Conservation (phyloP, 495 filamentous ascomycete genomes). For the Penicillium daleae region DNA sequence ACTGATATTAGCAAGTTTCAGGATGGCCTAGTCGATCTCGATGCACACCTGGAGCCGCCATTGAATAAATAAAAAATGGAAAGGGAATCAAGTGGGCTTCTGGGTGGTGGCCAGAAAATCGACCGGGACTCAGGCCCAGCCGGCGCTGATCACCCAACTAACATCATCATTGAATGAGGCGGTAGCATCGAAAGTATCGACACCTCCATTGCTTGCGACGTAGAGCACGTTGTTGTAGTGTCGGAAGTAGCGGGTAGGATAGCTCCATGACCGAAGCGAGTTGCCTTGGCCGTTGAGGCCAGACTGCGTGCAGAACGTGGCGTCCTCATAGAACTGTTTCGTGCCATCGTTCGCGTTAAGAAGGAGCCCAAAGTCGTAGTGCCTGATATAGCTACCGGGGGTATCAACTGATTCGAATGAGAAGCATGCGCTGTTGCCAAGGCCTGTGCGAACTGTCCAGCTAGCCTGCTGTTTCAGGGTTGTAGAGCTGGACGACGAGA, state of each 20-base stretch:
- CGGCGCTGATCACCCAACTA: slow-evolving; percentile 48
- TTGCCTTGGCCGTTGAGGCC: slow-evolving; percentile 51
- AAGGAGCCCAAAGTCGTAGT: slow-evolving; percentile 50
- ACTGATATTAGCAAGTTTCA: not conserved
- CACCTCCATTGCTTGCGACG: slow-evolving; percentile 55
- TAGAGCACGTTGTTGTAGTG: slow-evolving; percentile 54
- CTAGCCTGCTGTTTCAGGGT: slow-evolving; percentile 53
- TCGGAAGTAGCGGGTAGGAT: slow-evolving; percentile 58
- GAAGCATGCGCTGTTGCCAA: slow-evolving; percentile 55
- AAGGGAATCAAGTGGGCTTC: not conserved
- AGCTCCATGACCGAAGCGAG: slow-evolving; percentile 57
- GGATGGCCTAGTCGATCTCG: not conserved
- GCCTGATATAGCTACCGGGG: slow-evolving; percentile 57
- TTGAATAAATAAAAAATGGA: no score
- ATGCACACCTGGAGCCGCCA: not conserved
- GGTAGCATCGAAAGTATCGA: slow-evolving; percentile 51
- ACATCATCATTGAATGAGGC: slow-evolving; percentile 55
- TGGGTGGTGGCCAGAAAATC: not conserved
- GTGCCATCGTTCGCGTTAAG: slow-evolving; percentile 52
- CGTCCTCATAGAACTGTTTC: slow-evolving; percentile 57
- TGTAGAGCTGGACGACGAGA: slow-evolving; percentile 52
- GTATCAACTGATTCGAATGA: slow-evolving; percentile 62
- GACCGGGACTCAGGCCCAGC: slow-evolving; percentile 41
- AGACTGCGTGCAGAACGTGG: slow-evolving; percentile 56
- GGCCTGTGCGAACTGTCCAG: slow-evolving; percentile 57